Evolutionary conservation across 441 rosid genomes (phyloP).

Genomic region (Jatropha podagrica): DNA sequence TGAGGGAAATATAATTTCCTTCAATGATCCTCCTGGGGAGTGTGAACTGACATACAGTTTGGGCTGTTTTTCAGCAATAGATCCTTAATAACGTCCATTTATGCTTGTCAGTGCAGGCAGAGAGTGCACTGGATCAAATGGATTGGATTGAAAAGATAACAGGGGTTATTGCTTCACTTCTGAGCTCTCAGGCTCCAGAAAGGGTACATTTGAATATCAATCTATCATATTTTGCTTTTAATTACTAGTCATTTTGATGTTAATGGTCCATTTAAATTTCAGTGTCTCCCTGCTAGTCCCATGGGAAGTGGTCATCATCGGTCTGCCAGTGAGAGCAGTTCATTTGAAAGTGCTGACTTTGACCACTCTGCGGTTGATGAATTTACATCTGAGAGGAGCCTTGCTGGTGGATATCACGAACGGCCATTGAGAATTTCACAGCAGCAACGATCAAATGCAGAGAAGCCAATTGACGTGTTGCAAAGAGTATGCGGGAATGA

Average conservation of each 20-base stretch:
- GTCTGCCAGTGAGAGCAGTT: constrained; percentile 99
- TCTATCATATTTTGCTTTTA: constrained; percentile 11
- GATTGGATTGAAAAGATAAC: constrained; percentile 99
- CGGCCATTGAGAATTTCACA: constrained; percentile 65
- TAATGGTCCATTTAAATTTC: constrained; percentile 37
- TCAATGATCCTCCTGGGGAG: constrained; percentile 1
- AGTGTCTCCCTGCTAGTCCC: constrained; percentile 81
- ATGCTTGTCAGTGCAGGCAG: constrained; percentile 98
- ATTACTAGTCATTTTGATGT: constrained; percentile 25
- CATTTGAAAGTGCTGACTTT: constrained; percentile 95
- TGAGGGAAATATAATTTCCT: neutral
- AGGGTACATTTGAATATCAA: constrained; percentile 50
- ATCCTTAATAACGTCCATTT: constrained; percentile 44
- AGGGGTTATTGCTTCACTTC: constrained; percentile 98
- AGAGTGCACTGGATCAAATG: constrained; percentile 97
- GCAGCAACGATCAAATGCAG: constrained; percentile 67
- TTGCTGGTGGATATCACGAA: constrained; percentile 57
- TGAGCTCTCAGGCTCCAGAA: constrained; percentile 96
- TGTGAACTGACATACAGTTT: constrained; percentile 4
- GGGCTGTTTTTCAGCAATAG: constrained; percentile 15
- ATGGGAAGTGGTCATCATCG: constrained; percentile 97
- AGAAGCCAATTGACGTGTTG: constrained; percentile 93
- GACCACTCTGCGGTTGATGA: constrained; percentile 84
- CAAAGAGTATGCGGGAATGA: constrained; percentile 91
- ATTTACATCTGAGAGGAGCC: constrained; percentile 69